Base-by-base conservation (phyloP, 768 basidiomycete genomes). In the Saitozyma sp. region DNA sequence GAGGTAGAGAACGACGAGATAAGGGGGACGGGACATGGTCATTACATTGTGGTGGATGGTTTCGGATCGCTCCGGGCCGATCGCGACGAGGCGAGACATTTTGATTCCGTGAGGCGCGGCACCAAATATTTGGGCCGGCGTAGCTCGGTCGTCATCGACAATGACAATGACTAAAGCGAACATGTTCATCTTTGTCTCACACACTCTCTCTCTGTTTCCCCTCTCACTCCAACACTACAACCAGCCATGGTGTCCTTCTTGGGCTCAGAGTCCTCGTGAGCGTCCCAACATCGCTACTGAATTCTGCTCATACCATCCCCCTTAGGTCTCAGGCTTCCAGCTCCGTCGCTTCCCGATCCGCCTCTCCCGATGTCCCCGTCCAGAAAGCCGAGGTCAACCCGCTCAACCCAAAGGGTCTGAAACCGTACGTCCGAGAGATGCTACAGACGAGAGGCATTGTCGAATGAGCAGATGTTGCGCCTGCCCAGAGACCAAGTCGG, bases 381-480 rank as follows among this genome's bases (percentile, higher is more conserved):
- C 54, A 68, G 3, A 69, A 72, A 9, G 60, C 65, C 0, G 63
- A 64, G 13, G 62, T 78, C 42, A 96, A 96, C 77, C 92, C 91
- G 9, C 80, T 94, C 60, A 98, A 98, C 78, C 95, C 95, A 0
- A 74, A 92, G 72, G 93, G 93, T n/a, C 81, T 96, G 56, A 99
- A 98, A 78, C 90, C 95, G 95, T 96, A 78, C 62, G 91, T 82
- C 17, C 10, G 11, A 38, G 13, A 29, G 10, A 13, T 3, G 5
- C 29, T n/a, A 39, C 38, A 9, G 10, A 11, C 42, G 19, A 39
- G 16, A 9, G 16, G 6, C 8, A 9, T 1, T 49, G 16, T 43
- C 50, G n/a, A 11, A 54, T 13, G n/a, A 42, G 19, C 65, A 98
- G 95, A 71, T 98, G 95, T 71, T 97, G 95, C 75, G 95, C 94